Evolutionary conservation across 495 filamentous ascomycete genomes (phyloP), one percentile per base, ranked within the genome.

Genomic region (Cladorrhinum samala): DNA sequence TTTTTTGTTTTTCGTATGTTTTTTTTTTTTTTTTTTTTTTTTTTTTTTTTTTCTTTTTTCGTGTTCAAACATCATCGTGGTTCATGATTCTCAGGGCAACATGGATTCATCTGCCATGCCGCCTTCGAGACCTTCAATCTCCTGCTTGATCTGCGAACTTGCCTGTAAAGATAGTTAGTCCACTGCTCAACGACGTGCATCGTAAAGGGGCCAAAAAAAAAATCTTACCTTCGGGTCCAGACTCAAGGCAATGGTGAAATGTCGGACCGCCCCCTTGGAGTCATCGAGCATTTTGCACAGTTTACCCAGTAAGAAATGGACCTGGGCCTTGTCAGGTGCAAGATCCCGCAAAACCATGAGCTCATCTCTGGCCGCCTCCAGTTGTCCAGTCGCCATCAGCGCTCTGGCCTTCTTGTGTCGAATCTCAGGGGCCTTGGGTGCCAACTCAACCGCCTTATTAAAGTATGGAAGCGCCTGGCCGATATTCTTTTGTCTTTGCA

Each of bases 211-310:
- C 53, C 25, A 20, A 46, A 0, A 43, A 19, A 18, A 49, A 8
- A 20, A 20, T 65, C 71, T 48, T 76, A 94, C 91, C 85, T 96
- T 97, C 23, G 92, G 93, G 77, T 98, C 93, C 61, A 98, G 71
- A 70, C 96, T 96, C 66, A 96, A 67, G 20, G 94, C 93, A 63
- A 88, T 89, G 0, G 93, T 97, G 59, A 93, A 95, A 66, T 95
- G 88, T 59, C 87, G 83, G 48, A 98, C 89, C 37, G 94, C 90
- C 54, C 81, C 77, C 55, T 78, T 79, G 68, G 88, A 92, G 60
- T 95, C 84, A 46, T 80, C 80, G 52, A 95, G 58, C 55, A 73
- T 77, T 72, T 94, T 95, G 68, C 94, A 91, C 52, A 94, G 69
- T 67, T 85, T 89, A 11, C 91, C 93, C 2, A 97, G 78, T 36